phyloP scores from a whole-genome alignment of 768 basidiomycete genomes.

The Sarcodon aspratus region DNA sequence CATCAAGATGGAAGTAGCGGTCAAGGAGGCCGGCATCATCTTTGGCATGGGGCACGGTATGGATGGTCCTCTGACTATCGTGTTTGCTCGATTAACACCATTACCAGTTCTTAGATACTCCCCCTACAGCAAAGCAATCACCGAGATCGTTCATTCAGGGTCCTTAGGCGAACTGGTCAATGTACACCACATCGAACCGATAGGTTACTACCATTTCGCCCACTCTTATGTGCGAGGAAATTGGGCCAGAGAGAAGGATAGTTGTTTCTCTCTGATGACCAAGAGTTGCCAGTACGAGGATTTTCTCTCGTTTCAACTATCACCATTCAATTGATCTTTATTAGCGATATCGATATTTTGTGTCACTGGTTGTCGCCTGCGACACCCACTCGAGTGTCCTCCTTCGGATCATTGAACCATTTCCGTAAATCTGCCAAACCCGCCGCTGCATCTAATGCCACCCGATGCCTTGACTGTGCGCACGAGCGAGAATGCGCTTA shows the following conservation, averaged over 20 bases:
- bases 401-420: constrained; percentile 79
- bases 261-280: constrained; percentile 78
- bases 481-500: constrained; percentile 68
- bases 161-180: constrained; percentile 71
- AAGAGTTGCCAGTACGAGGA: constrained; percentile 78
- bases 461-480: constrained; percentile 69
- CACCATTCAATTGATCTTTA: background rate
- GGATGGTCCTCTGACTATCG: constrained; percentile 6
- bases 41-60: constrained; percentile 85
- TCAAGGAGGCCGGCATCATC: constrained; percentile 58
- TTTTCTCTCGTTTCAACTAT: too few relatives aligned
- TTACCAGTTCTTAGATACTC: constrained; percentile 74
- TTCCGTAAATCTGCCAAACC: constrained; percentile 72
- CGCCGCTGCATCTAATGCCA: constrained; percentile 48
- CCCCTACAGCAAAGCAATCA: constrained; percentile 65
- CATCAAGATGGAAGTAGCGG: constrained; percentile 59
- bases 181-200: constrained; percentile 74
- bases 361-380: constrained; percentile 68
- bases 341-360: constrained; percentile 76
- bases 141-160: constrained; percentile 59
- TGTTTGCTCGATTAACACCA: background rate
- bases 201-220: constrained; percentile 82
- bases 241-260: constrained; percentile 59
- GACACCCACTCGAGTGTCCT: constrained; percentile 58
- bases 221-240: constrained; percentile 83